Percentiles rank a stretch among this genome's conserved stretches.
Conservation (phyloP, 2,329 filamentous ascomycete genomes). For the Epichloe sylvatica region DNA sequence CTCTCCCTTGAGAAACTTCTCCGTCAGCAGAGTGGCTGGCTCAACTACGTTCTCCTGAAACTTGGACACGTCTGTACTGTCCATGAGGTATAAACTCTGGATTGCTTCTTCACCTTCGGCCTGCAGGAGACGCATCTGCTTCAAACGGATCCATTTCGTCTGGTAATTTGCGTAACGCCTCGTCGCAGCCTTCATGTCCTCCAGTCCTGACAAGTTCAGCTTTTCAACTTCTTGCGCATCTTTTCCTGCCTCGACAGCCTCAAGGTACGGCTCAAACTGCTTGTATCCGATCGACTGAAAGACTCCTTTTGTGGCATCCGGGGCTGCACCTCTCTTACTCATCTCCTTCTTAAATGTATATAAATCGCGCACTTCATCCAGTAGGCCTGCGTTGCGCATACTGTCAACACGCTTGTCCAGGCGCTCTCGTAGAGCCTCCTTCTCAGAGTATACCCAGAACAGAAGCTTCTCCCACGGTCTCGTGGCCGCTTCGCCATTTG, state of each 20-base stretch:
- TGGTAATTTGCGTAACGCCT: conserved; percentile 80
- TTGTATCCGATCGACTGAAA: conserved; percentile 97
- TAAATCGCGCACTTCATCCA: conserved; percentile 34
- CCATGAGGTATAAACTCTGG: conserved; percentile 59
- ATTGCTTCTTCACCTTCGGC: conserved; percentile 36
- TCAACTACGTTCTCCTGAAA: conserved; percentile 53
- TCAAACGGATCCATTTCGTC: conserved; percentile 72
- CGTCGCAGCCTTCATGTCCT: conserved; percentile 69
- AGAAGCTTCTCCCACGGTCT: conserved; percentile 46
- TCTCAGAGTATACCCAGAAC: conserved; percentile 76
- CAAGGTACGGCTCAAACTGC: conserved; percentile 65
- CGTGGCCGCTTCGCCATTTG: conserved; percentile 10
- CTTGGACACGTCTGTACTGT: conserved; percentile 53
- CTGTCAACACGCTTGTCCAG: conserved; percentile 67
- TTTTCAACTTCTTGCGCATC: conserved; percentile 31
- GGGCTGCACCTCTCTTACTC: conserved; percentile 29
- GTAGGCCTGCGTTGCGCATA: conserved; percentile 53
- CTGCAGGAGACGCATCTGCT: conserved; percentile 56
- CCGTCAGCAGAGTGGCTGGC: conserved; percentile 49
- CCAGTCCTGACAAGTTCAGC: conserved; percentile 47
- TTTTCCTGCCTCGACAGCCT: conserved; percentile 24
- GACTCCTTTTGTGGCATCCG: conserved; percentile 71
- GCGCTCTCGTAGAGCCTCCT: conserved; percentile 51
- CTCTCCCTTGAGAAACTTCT: conserved; percentile 46
- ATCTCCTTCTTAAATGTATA: conserved; percentile 25